Evolutionary conservation across 108 stramenopile species (phyloP).

Genomic region (Fistulifera solaris): DNA sequence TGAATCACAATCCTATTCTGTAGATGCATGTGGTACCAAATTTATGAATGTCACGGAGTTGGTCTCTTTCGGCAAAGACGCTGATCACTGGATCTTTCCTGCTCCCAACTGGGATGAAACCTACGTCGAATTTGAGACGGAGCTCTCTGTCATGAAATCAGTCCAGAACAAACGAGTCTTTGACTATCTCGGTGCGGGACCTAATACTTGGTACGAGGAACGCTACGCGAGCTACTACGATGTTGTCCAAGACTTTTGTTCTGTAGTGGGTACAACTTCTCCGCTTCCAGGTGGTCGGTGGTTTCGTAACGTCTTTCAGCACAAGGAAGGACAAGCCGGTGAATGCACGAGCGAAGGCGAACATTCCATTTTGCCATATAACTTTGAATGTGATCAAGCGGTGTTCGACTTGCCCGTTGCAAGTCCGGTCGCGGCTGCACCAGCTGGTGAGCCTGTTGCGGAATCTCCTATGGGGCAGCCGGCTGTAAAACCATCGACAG

Average conservation of each 20-base stretch:
- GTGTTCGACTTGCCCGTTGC: no score
- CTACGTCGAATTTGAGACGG: slow-evolving; percentile 26
- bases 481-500: no score
- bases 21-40: not conserved
- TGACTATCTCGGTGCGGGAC: slow-evolving; percentile 37
- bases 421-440: no score
- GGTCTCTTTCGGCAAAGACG: slow-evolving; percentile 19
- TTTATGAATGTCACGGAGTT: slow-evolving; percentile 21
- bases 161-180: slow-evolving; percentile 36
- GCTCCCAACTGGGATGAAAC: slow-evolving; percentile 19
- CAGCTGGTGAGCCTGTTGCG: no score
- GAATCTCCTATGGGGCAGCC: no score
- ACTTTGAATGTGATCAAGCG: no score
- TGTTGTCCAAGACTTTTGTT: slow-evolving; percentile 26
- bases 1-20: slow-evolving; percentile 5
- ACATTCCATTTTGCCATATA: no score
- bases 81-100: slow-evolving; percentile 19
- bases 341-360: not conserved
- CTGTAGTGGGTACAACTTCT: slow-evolving; percentile 13
- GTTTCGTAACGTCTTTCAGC: slow-evolving; percentile 30
- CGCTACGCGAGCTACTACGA: slow-evolving; percentile 49
- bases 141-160: slow-evolving; percentile 30
- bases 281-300: slow-evolving; percentile 6
- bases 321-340: slow-evolving; percentile 5
- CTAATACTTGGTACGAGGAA: slow-evolving; percentile 42